These are phyloP conservation scores for Pisolithus albus DNA, from an alignment of 768 basidiomycete species.

Conservation along the genomic window DNA sequence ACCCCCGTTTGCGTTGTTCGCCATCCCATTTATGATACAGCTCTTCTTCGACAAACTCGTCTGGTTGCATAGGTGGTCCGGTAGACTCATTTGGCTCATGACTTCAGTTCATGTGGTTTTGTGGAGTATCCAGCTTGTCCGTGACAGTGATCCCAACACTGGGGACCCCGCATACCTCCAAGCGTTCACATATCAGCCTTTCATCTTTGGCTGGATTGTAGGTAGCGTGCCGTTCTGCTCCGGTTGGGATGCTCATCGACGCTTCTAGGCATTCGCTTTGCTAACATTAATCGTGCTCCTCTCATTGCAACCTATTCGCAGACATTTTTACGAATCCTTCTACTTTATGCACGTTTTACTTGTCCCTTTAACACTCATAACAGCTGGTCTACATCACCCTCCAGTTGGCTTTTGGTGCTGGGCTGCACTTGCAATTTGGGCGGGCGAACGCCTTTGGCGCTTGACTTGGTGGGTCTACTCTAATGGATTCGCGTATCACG, in stretches of 20 bases:
- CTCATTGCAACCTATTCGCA: constrained; percentile 46
- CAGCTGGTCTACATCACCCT: constrained; percentile 63
- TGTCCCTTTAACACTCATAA: constrained; percentile 53
- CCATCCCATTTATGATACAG: constrained; percentile 53
- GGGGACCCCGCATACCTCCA: constrained; percentile 40
- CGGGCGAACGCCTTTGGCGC: constrained; percentile 53
- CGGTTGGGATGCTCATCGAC: constrained; percentile 1
- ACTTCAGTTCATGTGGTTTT: constrained; percentile 52
- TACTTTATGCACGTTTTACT: constrained; percentile 59
- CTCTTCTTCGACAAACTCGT: constrained; percentile 73
- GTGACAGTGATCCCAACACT: constrained; percentile 40
- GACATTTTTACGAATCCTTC: constrained; percentile 55
- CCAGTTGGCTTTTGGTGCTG: constrained; percentile 64
- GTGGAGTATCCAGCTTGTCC: constrained; percentile 62
- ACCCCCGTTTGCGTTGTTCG: constrained; percentile 65
- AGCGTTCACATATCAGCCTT: constrained; percentile 54
- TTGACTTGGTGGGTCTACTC: constrained; percentile 47
- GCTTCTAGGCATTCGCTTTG: constrained; percentile 44
- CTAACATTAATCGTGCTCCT: constrained; percentile 48
- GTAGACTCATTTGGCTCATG: constrained; percentile 61
- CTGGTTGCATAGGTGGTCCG: constrained; percentile 65
- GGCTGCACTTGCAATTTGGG: constrained; percentile 55
- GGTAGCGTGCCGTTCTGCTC: constrained; percentile 15
- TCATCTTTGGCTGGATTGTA: constrained; percentile 57
- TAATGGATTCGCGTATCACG: constrained; percentile 45